Percentiles rank a stretch among this genome's conserved stretches.
Conservation (phyloP, 2,329 filamentous ascomycete genomes). For the Neospermospora avenae region DNA sequence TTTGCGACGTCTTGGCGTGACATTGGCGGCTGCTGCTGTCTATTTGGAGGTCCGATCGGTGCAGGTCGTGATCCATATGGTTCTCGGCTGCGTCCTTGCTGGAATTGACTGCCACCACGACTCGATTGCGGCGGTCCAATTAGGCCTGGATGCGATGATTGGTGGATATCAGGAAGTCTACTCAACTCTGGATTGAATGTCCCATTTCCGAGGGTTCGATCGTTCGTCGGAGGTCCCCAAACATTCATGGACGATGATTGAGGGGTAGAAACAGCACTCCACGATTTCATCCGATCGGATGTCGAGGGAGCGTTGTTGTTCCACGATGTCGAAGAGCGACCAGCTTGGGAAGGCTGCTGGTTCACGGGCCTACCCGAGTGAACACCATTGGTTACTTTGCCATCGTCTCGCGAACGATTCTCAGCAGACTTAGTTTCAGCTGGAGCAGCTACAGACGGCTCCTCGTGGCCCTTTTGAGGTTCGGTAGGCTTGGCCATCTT, state of each 20-base stretch:
- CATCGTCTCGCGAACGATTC: constrained; percentile 13
- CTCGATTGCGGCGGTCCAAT: constrained; percentile 35
- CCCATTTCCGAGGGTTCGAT: constrained; percentile 72
- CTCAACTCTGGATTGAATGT: constrained; percentile 66
- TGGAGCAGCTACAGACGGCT: not conserved
- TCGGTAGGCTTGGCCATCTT: constrained; percentile 14
- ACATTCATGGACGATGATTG: constrained; percentile 55
- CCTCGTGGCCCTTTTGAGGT: constrained; percentile 14
- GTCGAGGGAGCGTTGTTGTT: constrained; percentile 32
- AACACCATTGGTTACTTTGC: constrained; percentile 24
- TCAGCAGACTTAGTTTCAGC: constrained; percentile 14
- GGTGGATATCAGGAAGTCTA: constrained; percentile 35
- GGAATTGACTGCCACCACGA: constrained; percentile 29
- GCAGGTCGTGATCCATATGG: constrained; percentile 30
- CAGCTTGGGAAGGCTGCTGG: constrained; percentile 23
- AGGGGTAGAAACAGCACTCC: constrained; percentile 42
- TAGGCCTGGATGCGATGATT: constrained; percentile 32
- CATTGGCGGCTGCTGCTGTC: constrained; percentile 20
- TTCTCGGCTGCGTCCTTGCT: constrained; percentile 30
- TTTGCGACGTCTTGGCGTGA: constrained; percentile 17
- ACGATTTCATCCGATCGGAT: constrained; percentile 48
- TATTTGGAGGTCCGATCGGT: constrained; percentile 35
- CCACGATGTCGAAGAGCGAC: constrained; percentile 31
- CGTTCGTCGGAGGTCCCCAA: constrained; percentile 69
- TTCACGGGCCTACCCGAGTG: constrained; percentile 23